A percentile compares a stretch with the other conserved stretches of the same genome.
phyloP scores from a whole-genome alignment of 768 basidiomycete genomes.

The Kwoniella sp. region DNA sequence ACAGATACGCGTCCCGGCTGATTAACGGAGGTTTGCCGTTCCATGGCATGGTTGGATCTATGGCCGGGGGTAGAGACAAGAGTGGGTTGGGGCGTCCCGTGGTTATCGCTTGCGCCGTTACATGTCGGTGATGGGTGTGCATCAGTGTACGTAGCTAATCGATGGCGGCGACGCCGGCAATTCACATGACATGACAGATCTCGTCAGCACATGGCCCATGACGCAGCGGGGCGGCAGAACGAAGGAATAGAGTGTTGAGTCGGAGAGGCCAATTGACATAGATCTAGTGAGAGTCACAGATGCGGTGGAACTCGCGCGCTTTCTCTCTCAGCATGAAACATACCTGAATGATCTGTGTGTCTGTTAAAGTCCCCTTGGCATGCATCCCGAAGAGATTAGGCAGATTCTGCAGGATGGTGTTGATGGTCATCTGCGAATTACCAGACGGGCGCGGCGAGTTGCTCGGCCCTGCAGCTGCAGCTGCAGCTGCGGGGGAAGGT shows the following conservation, averaged over 20 bases:
- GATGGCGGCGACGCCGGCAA: no score
- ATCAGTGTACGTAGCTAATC: conserved; percentile 29
- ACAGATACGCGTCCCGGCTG: conserved; percentile 19
- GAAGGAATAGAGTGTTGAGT: no score
- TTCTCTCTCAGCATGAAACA: neutral
- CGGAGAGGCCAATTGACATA: no score
- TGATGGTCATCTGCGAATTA: conserved; percentile 11
- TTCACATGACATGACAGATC: no score
- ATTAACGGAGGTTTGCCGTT: conserved; percentile 13
- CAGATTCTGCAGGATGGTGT: conserved; percentile 25
- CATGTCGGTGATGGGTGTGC: conserved; percentile 24
- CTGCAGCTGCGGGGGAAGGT: conserved; percentile 3
- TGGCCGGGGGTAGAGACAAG: conserved; percentile 14
- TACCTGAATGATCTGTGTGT: conserved; percentile 22
- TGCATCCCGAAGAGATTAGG: conserved; percentile 26
- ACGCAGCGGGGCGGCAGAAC: neutral
- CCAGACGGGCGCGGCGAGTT: conserved; percentile 4
- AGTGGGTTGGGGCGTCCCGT: conserved; percentile 24
- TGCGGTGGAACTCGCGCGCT: neutral
- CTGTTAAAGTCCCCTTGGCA: conserved; percentile 1
- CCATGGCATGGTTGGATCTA: conserved; percentile 26
- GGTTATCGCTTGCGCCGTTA: conserved; percentile 13
- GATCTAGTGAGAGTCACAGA: neutral
- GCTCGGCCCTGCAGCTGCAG: conserved; percentile 13
- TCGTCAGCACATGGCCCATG: neutral